phyloP scores from a whole-genome alignment of 1,284 basidiomycete genomes.

The Sporisorium iseilematis-ciliati region DNA sequence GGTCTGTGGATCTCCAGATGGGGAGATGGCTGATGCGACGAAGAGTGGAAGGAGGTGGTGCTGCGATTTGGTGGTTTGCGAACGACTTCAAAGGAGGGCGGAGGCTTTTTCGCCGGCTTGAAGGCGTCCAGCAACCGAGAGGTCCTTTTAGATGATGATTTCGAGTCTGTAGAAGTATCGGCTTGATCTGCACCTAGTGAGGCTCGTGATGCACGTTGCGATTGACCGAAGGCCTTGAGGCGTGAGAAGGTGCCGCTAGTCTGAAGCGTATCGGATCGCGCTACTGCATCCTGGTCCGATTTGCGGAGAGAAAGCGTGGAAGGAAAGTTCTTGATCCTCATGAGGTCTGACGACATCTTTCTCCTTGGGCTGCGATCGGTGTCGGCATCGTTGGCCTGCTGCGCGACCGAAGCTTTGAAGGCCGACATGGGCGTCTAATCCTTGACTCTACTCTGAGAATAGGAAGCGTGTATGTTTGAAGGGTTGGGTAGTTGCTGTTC shows the following conservation, averaged over 20 bases:
- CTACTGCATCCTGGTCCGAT: conserved; percentile 21
- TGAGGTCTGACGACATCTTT: conserved; percentile 36
- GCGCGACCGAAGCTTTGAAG: conserved; percentile 6
- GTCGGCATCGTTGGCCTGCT: conserved; percentile 1
- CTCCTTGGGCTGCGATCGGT: conserved; percentile 30
- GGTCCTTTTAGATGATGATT: conserved; percentile 16
- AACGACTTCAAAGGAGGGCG: conserved; percentile 46
- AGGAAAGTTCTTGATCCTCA: conserved; percentile 42
- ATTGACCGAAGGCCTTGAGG: conserved; percentile 27
- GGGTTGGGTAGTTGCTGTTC: neutral
- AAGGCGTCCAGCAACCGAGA: conserved; percentile 48
- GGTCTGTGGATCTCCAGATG: conserved; percentile 11
- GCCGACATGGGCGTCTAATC: conserved; percentile 18
- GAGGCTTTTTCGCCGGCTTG: conserved; percentile 38
- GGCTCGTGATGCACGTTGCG: conserved; percentile 11
- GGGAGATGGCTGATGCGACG: conserved; percentile 17
- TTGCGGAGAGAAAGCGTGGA: conserved; percentile 43
- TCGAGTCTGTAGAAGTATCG: conserved; percentile 20
- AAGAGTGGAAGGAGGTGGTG: conserved; percentile 37
- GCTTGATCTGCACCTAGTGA: conserved; percentile 18
- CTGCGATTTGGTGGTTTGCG: conserved; percentile 48
- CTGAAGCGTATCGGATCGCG: conserved; percentile 8
- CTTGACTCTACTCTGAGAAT: no score
- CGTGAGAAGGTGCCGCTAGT: conserved; percentile 33
- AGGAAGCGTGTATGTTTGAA: neutral